Evolutionary conservation across 1,139 yeast species (phyloP).

Genomic region (Suhomyces yuchorum): DNA sequence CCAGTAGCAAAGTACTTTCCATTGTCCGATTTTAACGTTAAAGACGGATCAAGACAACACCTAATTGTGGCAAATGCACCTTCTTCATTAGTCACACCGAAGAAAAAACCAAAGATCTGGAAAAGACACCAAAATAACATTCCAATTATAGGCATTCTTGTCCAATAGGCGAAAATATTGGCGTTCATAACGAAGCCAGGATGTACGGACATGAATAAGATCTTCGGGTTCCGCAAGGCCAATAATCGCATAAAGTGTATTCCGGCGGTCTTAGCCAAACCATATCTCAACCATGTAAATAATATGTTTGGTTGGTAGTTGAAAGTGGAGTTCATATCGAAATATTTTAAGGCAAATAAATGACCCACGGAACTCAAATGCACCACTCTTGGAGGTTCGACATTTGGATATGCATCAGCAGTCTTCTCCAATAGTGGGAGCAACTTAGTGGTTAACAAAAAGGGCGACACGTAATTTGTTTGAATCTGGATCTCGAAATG

Average conservation of each 20-base stretch:
- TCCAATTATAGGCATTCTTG: slow-evolving; percentile 76
- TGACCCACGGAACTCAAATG: slow-evolving; percentile 75
- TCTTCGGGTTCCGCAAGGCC: slow-evolving; percentile 65
- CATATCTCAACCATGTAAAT: slow-evolving; percentile 80
- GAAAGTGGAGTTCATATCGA: slow-evolving; percentile 54
- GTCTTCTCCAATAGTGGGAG: slow-evolving; percentile 55
- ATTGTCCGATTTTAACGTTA: slow-evolving; percentile 56
- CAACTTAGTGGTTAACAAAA: slow-evolving; percentile 64
- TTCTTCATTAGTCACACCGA: slow-evolving; percentile 73
- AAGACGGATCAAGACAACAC: slow-evolving; percentile 59
- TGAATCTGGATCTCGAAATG: slow-evolving; percentile 81
- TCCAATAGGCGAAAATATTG: slow-evolving; percentile 72
- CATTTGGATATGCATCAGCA: slow-evolving; percentile 25
- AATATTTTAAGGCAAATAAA: slow-evolving; percentile 52
- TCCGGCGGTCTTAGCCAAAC: slow-evolving; percentile 77
- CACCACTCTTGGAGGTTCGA: slow-evolving; percentile 58
- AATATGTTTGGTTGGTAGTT: slow-evolving; percentile 63
- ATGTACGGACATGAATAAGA: slow-evolving; percentile 69
- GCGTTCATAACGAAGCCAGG: slow-evolving; percentile 89
- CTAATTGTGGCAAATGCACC: slow-evolving; percentile 69
- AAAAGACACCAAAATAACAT: slow-evolving; percentile 68
- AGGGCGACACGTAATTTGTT: slow-evolving; percentile 77
- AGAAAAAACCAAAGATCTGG: slow-evolving; percentile 63
- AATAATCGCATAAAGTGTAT: slow-evolving; percentile 73
- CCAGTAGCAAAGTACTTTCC: slow-evolving; percentile 70